Percentiles rank a stretch among this genome's conserved stretches.
phyloP scores from a whole-genome alignment of 2,329 filamentous ascomycete species.

The Rutstroemia sp. region DNA sequence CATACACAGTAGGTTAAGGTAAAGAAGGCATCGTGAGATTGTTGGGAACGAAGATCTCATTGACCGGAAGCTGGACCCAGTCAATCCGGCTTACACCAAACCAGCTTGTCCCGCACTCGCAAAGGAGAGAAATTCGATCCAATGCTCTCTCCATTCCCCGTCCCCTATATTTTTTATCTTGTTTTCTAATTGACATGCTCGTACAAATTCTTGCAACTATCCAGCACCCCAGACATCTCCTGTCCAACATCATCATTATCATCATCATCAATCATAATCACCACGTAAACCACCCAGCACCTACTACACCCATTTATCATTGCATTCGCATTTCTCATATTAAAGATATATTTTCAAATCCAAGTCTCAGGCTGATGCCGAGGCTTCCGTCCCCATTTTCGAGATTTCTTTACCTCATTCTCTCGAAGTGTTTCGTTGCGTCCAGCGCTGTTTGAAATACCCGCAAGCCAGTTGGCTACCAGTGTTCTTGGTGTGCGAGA shows the following conservation, averaged over 20 bases:
- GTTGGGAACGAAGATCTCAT: background rate
- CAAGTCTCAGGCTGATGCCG: background rate
- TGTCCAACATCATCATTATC: background rate
- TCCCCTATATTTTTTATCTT: background rate
- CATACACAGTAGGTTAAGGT: background rate
- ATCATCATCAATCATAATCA: background rate
- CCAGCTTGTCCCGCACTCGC: background rate
- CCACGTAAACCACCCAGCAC: too few species aligned
- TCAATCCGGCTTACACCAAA: background rate
- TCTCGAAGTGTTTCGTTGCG: background rate
- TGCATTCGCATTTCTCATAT: background rate
- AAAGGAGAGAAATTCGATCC: background rate
- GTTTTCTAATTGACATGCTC: background rate
- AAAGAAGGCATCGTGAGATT: background rate
- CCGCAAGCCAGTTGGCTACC: constrained; percentile 3
- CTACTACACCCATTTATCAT: background rate
- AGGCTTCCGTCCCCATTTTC: constrained; percentile 3
- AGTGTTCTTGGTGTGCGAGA: constrained; percentile 4
- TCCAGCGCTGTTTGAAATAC: constrained; percentile 2
- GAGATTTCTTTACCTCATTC: background rate
- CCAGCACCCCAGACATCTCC: background rate
- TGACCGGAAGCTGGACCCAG: background rate
- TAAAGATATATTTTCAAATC: background rate
- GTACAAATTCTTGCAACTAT: background rate
- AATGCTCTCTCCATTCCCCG: background rate